Percentiles rank a stretch among this genome's conserved stretches.
Evolutionary conservation across 1,139 yeast genomes (phyloP).

Genomic region (Geotrichum bryndzae): DNA sequence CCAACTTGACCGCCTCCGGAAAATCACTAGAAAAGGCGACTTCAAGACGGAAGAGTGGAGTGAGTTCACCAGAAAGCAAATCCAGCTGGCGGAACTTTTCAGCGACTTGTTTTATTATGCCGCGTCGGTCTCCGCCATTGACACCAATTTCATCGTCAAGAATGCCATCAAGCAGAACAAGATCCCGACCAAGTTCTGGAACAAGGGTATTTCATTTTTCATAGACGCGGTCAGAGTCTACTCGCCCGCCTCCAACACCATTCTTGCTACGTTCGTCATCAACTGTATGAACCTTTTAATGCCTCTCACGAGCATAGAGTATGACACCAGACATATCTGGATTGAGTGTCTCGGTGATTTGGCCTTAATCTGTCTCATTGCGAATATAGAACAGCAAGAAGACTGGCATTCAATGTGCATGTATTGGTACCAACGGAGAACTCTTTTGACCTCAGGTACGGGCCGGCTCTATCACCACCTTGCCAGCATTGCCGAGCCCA

Average conservation of each 20-base stretch:
- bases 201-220: constrained; percentile 31
- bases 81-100: constrained; percentile 10
- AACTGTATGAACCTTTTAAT: constrained; percentile 29
- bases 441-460: constrained; percentile 29
- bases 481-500: constrained; percentile 26
- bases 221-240: constrained; percentile 28
- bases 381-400: constrained; percentile 20
- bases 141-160: neutral
- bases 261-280: constrained; percentile 27
- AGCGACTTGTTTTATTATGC: constrained; percentile 15
- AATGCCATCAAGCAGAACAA: constrained; percentile 29
- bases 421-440: constrained; percentile 32
- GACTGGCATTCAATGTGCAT: constrained; percentile 32
- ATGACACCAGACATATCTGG: constrained; percentile 32
- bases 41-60: constrained; percentile 13
- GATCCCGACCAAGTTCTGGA: constrained; percentile 33
- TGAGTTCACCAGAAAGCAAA: constrained; percentile 8
- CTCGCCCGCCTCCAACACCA: constrained; percentile 26
- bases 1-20: neutral
- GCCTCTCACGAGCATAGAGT: constrained; percentile 32
- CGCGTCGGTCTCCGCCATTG: neutral
- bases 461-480: constrained; percentile 34
- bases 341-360: constrained; percentile 34
- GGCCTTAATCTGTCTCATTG: constrained; percentile 30
- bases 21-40: neutral